These are phyloP conservation scores for button mushroom (Agaricus bisporus) DNA, from an alignment of 768 basidiomycete species.

Conservation along the genomic window DNA sequence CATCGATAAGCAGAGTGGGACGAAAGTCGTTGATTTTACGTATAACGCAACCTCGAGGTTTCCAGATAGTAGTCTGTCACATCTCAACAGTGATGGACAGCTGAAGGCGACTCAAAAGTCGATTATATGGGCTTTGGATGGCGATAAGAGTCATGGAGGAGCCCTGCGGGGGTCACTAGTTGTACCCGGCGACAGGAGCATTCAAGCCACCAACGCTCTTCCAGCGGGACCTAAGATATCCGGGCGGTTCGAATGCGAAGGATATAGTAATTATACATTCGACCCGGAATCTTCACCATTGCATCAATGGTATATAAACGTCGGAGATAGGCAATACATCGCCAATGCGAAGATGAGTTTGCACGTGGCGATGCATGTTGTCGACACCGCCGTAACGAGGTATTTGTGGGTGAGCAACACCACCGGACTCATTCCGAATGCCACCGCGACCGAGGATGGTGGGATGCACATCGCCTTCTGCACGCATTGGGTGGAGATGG, in stretches of 20 bases:
- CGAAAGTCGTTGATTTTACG: not conserved
- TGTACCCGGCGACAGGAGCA: slow-evolving; percentile 10
- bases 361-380: not conserved
- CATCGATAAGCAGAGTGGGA: slow-evolving; percentile 4
- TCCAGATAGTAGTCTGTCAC: slow-evolving; percentile 4
- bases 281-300: not conserved
- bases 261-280: slow-evolving; percentile 7
- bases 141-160: slow-evolving; percentile 8
- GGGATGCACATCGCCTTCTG: slow-evolving; percentile 12
- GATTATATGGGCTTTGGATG: slow-evolving; percentile 11
- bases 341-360: slow-evolving; percentile 4
- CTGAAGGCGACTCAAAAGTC: slow-evolving; percentile 12
- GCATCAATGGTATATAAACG: not conserved
- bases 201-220: slow-evolving; percentile 1
- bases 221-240: slow-evolving; percentile 9
- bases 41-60: slow-evolving; percentile 6
- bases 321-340: not conserved
- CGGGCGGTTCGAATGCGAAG: slow-evolving; percentile 10
- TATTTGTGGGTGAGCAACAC: slow-evolving; percentile 14
- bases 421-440: slow-evolving; percentile 11
- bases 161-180: slow-evolving; percentile 12
- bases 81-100: slow-evolving; percentile 11
- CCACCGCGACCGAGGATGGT: slow-evolving; percentile 11
- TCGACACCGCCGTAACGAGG: slow-evolving; percentile 5
- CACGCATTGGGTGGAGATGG: slow-evolving; percentile 11